Percentiles rank a stretch among this genome's conserved stretches.
Evolutionary conservation across 805 yeast species (phyloP).

Genomic region (Millerozyma miso): DNA sequence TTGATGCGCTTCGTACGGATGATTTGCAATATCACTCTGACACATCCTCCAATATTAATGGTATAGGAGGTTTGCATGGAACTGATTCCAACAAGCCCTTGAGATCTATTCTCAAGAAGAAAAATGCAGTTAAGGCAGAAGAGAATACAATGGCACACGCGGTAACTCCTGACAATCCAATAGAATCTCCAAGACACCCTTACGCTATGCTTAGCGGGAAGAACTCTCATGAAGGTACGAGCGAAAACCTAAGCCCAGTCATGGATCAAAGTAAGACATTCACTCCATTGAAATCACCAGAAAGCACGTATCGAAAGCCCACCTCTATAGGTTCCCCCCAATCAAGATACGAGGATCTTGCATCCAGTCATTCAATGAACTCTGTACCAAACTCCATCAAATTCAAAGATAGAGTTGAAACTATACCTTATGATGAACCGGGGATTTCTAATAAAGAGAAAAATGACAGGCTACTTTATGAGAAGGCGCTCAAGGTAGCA

Average conservation of each 20-base stretch:
- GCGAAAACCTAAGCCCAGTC: neutral
- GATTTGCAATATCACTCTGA: neutral
- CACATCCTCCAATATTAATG: neutral
- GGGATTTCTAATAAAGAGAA: constrained; percentile 1
- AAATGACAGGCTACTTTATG: constrained; percentile 48
- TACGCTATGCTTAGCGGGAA: constrained; percentile 11
- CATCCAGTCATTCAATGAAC: constrained; percentile 6
- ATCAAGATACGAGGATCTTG: constrained; percentile 8
- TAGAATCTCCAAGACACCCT: constrained; percentile 12
- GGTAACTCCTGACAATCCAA: neutral
- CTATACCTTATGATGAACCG: constrained; percentile 19
- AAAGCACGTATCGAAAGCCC: neutral
- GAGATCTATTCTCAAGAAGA: constrained; percentile 32
- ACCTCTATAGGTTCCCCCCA: constrained; percentile 3
- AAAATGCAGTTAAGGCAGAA: constrained; percentile 5
- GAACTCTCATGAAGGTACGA: neutral
- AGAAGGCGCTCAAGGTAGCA: constrained; percentile 53
- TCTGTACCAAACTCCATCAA: constrained; percentile 34
- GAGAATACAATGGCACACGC: constrained; percentile 9
- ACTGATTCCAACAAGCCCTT: constrained; percentile 20
- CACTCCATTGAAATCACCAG: neutral
- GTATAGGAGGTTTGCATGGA: neutral
- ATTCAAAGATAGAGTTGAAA: constrained; percentile 34
- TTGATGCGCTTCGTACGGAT: neutral
- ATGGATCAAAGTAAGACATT: neutral